These are phyloP conservation scores for Cyberlindnera xishuangbannaensis DNA, from an alignment of 805 yeast species.

Conservation along the genomic window DNA sequence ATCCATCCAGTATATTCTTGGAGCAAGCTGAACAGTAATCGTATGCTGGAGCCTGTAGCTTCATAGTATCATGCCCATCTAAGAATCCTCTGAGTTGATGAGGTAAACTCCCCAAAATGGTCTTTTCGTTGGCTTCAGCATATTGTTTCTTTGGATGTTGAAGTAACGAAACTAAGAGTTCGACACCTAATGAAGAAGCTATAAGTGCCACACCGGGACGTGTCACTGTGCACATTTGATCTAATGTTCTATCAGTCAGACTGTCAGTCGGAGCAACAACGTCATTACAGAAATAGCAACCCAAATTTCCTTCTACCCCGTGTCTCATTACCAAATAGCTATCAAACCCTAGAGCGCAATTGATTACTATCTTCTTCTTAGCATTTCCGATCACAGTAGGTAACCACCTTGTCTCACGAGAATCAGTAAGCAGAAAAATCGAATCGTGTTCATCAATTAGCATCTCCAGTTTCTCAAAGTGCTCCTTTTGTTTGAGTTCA, in stretches of 20 bases:
- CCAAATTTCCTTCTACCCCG: conserved; percentile 51
- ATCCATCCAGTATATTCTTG: conserved; percentile 45
- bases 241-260: conserved; percentile 79
- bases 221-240: conserved; percentile 98
- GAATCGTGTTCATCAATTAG: conserved; percentile 68
- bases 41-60: conserved; percentile 68
- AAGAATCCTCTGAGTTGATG: conserved; percentile 92
- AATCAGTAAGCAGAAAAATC: conserved; percentile 80
- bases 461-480: conserved; percentile 45
- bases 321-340: conserved; percentile 92
- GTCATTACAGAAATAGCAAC: conserved; percentile 95
- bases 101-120: conserved; percentile 65
- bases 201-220: conserved; percentile 91
- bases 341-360: conserved; percentile 94
- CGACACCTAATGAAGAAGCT: conserved; percentile 86
- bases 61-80: conserved; percentile 54
- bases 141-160: conserved; percentile 55
- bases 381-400: conserved; percentile 80
- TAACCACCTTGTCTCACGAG: conserved; percentile 96
- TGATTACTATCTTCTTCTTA: conserved; percentile 66
- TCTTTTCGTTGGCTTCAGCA: conserved; percentile 23
- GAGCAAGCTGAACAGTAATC: conserved; percentile 87
- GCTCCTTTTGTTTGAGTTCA: conserved; percentile 42
- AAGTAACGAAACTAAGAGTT: conserved; percentile 63
- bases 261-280: conserved; percentile 92